Evolutionary conservation across 768 basidiomycete genomes (phyloP).

Genomic region (Lentinus brumalis): DNA sequence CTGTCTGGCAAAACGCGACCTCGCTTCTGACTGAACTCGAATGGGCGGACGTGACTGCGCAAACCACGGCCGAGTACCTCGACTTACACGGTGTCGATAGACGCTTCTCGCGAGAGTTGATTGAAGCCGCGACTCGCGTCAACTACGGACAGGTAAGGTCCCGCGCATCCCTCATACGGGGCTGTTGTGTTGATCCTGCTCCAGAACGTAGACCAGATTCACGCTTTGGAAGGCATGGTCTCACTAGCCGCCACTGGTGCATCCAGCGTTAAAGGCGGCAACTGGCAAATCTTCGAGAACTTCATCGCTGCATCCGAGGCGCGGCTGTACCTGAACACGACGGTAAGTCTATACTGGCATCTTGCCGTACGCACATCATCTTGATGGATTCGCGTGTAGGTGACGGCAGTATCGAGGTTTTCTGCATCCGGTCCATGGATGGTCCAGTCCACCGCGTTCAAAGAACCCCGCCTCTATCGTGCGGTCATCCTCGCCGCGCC

Average conservation of each 20-base stretch:
- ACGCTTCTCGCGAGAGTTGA: constrained; percentile 68
- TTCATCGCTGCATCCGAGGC: constrained; percentile 76
- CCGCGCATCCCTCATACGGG: not conserved
- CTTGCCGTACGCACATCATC: too few relatives aligned
- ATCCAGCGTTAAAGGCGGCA: constrained; percentile 71
- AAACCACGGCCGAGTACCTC: constrained; percentile 61
- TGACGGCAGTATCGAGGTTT: constrained; percentile 49
- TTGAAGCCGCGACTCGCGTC: constrained; percentile 80
- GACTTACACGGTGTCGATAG: constrained; percentile 52
- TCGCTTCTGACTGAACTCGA: constrained; percentile 54
- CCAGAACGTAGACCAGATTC: constrained; percentile 69
- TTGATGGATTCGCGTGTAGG: constrained; percentile 36
- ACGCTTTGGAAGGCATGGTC: constrained; percentile 72
- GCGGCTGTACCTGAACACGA: constrained; percentile 67
- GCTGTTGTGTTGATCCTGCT: not conserved
- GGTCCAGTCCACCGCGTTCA: constrained; percentile 46
- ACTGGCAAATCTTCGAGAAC: constrained; percentile 80
- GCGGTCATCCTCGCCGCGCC: constrained; percentile 88
- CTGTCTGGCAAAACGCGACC: constrained; percentile 64
- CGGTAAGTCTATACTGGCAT: constrained; percentile 41
- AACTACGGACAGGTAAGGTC: constrained; percentile 74
- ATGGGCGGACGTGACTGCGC: constrained; percentile 51
- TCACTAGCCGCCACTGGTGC: constrained; percentile 77
- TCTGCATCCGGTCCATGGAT: constrained; percentile 51
- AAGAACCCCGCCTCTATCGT: constrained; percentile 45